Percentiles rank a stretch among this genome's conserved stretches.
Conservation (phyloP, 331 rosid genomes). For the Spiraea crenata region DNA sequence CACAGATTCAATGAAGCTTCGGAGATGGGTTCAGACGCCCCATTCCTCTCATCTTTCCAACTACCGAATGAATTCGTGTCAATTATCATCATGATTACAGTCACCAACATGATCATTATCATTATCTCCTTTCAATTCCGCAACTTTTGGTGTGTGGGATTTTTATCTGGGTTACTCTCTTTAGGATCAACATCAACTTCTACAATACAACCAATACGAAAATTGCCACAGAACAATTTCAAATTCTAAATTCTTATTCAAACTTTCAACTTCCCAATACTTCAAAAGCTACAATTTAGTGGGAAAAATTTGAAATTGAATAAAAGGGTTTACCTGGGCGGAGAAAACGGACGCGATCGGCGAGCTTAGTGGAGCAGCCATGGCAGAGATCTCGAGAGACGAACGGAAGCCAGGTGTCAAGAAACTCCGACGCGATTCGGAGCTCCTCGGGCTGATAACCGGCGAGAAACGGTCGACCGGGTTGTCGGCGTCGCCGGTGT, state of each 20-base stretch:
- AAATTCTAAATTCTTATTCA: neutral
- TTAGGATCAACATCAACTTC: conserved; percentile 31
- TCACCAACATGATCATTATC: conserved; percentile 35
- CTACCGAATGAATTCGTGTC: conserved; percentile 37
- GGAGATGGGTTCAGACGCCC: conserved; percentile 23
- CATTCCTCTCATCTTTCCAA: conserved; percentile 35
- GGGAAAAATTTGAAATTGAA: conserved; percentile 5
- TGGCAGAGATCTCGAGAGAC: conserved; percentile 84
- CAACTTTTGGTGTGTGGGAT: conserved; percentile 8
- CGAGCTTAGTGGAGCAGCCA: conserved; percentile 52
- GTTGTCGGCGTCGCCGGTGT: conserved; percentile 17
- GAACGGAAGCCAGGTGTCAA: conserved; percentile 81
- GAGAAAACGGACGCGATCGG: conserved; percentile 73
- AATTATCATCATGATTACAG: conserved; percentile 36
- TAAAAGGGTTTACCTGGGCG: conserved; percentile 45
- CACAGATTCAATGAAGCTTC: too few species aligned
- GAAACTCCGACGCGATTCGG: conserved; percentile 85
- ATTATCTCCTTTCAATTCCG: conserved; percentile 17
- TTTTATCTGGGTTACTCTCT: conserved; percentile 7
- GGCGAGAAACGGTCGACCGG: conserved; percentile 52
- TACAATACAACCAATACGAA: conserved; percentile 12
- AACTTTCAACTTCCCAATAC: too few species aligned
- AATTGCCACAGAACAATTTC: neutral
- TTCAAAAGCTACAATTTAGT: neutral
- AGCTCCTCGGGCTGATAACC: conserved; percentile 66